Evolutionary conservation across 441 rosid genomes (phyloP).

Genomic region (Brassica hybrid): DNA sequence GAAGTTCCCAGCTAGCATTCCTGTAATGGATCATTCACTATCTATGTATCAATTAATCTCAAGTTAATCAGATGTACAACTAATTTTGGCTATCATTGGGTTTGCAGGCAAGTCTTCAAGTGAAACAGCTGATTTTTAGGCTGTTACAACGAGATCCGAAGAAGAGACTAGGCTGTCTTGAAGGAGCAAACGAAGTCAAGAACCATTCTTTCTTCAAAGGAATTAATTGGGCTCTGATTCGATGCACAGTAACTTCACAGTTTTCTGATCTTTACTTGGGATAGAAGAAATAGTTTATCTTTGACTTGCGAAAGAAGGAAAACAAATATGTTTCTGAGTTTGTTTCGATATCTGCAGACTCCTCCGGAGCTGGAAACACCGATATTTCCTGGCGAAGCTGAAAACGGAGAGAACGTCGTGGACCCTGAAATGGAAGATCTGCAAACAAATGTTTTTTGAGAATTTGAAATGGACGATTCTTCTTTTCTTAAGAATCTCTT

Average conservation of each 20-base stretch:
- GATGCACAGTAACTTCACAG: conserved; percentile 67
- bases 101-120: conserved; percentile 43
- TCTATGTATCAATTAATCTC: not conserved
- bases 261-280: conserved; percentile 17
- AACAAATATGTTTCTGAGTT: not conserved
- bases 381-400: conserved; percentile 48
- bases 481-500: not conserved
- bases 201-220: conserved; percentile 82
- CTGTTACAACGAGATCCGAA: conserved; percentile 87
- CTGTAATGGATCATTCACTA: conserved; percentile 48
- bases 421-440: conserved; percentile 77
- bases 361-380: conserved; percentile 87
- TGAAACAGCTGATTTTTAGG: conserved; percentile 76
- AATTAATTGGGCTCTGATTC: conserved; percentile 87
- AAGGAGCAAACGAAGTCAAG: conserved; percentile 86
- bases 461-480: conserved; percentile 13
- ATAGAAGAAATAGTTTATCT: not conserved
- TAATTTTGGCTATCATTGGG: conserved; percentile 11
- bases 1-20: conserved; percentile 73
- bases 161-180: conserved; percentile 75
- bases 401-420: conserved; percentile 52
- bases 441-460: conserved; percentile 78
- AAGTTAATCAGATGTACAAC: conserved; percentile 44
- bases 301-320: conserved; percentile 27
- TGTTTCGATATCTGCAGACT: conserved; percentile 47